Evolutionary conservation across 2,329 filamentous ascomycete genomes (phyloP), one percentile per base, ranked within the genome.

Genomic region (Colletotrichum spinosum): DNA sequence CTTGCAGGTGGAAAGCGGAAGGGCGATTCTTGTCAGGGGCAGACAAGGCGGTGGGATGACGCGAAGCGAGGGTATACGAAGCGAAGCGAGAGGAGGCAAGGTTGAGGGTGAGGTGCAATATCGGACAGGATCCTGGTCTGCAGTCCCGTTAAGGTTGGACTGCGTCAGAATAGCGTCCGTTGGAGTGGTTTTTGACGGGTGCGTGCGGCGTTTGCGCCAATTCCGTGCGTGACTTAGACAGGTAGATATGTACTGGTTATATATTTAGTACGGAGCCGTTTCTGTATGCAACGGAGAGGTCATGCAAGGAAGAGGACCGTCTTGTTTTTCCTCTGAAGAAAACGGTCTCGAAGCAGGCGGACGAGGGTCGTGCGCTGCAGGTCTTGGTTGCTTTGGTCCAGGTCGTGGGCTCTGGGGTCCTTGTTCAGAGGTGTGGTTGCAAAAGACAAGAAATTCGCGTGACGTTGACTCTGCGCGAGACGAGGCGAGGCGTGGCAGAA

Each of bases 61-160:
- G 9, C 3, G 8, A 12, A 9, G 11, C 15, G 15, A n/a, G 34
- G 11, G 33, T 37, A 37, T 17, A 10, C 10, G 25, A 25, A 25
- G 25, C 25, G 25, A 25, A 25, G 25, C 25, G 25, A 25, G 25
- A 25, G 25, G 25, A 17, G 37, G 45, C 25, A 17, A 45, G 41
- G 12, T 12, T 25, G 17, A 25, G 25, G 15, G 13, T n/a, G 48
- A 48, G 54, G 55, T 34, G 55, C 17, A 52, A 46, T 41, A 13
- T 45, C 55, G 48, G 12, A 41, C 42, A 39, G 62, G 62, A 52
- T 46, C 58, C 62, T 62, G 46, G 58, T 53, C 46, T 62, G 59
- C 46, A 51, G 52, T 65, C 37, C 52, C 41, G 46, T 65, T 65
- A 65, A 65, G 58, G 57, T 65, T 65, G 51, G 51, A 17, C 37